phyloP scores from a whole-genome alignment of 148 eudicot species.

The Simmondsia chinensis region DNA sequence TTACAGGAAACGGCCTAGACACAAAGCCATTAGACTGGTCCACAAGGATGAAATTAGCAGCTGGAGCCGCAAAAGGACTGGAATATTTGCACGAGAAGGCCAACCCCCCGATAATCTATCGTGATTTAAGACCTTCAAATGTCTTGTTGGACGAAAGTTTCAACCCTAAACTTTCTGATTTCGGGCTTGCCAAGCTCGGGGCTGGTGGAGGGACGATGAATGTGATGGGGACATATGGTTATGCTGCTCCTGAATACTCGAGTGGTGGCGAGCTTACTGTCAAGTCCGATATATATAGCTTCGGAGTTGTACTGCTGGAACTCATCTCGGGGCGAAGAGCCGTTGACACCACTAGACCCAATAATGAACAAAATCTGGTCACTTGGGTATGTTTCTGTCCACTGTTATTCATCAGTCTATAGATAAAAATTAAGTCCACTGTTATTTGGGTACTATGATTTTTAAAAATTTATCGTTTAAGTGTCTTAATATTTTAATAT shows the following conservation, averaged over 20 bases:
- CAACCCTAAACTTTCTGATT: slow-evolving; percentile 50
- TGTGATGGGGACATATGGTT: slow-evolving; percentile 59
- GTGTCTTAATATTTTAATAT: too few species aligned
- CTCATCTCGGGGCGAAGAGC: slow-evolving; percentile 50
- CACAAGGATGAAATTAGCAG: slow-evolving; percentile 62
- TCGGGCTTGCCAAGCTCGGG: slow-evolving; percentile 50
- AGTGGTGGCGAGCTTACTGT: slow-evolving; percentile 44
- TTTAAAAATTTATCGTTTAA: too few species aligned
- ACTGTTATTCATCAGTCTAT: not conserved
- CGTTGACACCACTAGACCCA: slow-evolving; percentile 43
- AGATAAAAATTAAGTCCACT: not conserved
- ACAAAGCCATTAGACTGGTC: slow-evolving; percentile 44
- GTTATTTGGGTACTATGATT: too few species aligned
- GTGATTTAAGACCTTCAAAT: slow-evolving; percentile 49
- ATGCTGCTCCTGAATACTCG: slow-evolving; percentile 55
- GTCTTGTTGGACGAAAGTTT: slow-evolving; percentile 37
- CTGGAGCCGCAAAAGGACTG: slow-evolving; percentile 49
- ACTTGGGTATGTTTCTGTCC: slow-evolving; percentile 34
- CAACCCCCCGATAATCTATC: slow-evolving; percentile 45
- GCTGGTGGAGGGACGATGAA: slow-evolving; percentile 25
- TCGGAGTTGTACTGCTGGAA: slow-evolving; percentile 57
- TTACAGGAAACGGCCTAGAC: slow-evolving; percentile 23
- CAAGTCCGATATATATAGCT: slow-evolving; percentile 58
- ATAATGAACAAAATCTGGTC: slow-evolving; percentile 54
- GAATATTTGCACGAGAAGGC: slow-evolving; percentile 54